These are phyloP conservation scores for Acidiella bohemica DNA, from an alignment of 495 filamentous ascomycete species.

Conservation along the genomic window DNA sequence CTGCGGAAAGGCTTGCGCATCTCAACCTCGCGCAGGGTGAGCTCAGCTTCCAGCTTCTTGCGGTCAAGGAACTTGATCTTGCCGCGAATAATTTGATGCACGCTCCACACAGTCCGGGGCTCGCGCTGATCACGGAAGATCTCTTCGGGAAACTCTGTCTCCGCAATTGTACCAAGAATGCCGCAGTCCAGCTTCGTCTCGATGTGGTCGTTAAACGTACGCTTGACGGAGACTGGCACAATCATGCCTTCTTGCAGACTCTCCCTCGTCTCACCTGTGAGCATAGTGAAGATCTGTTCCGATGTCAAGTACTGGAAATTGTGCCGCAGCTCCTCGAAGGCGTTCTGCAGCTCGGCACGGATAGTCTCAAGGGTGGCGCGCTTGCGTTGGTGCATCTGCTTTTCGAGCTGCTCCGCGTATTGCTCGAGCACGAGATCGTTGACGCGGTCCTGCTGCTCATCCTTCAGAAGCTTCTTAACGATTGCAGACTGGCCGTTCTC, in stretches of 20 bases:
- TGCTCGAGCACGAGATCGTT: slow-evolving; percentile 93
- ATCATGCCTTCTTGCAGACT: slow-evolving; percentile 80
- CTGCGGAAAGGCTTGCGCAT: slow-evolving; percentile 55
- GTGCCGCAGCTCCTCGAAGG: slow-evolving; percentile 86
- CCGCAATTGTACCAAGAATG: slow-evolving; percentile 72
- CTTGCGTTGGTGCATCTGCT: slow-evolving; percentile 83
- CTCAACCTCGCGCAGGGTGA: slow-evolving; percentile 70
- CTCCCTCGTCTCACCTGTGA: slow-evolving; percentile 82
- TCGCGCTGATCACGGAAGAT: slow-evolving; percentile 38
- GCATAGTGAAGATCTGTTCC: slow-evolving; percentile 91
- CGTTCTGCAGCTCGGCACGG: slow-evolving; percentile 76
- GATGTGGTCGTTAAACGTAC: slow-evolving; percentile 79
- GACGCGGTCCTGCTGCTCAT: slow-evolving; percentile 83
- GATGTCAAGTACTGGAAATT: slow-evolving; percentile 55
- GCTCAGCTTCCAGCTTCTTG: slow-evolving; percentile 62
- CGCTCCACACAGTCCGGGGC: slow-evolving; percentile 40
- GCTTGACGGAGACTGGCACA: slow-evolving; percentile 72
- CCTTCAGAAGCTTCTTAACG: slow-evolving; percentile 80
- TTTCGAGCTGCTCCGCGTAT: slow-evolving; percentile 90
- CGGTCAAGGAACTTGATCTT: slow-evolving; percentile 78
- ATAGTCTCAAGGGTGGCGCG: slow-evolving; percentile 94
- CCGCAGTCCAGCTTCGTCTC: slow-evolving; percentile 89
- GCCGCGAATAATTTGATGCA: slow-evolving; percentile 72
- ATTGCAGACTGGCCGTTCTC: slow-evolving; percentile 79
- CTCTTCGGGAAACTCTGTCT: slow-evolving; percentile 55